Conservation (phyloP, 225 moss, liverwort and hornwort genomes). For the Straminergon stramineum region DNA sequence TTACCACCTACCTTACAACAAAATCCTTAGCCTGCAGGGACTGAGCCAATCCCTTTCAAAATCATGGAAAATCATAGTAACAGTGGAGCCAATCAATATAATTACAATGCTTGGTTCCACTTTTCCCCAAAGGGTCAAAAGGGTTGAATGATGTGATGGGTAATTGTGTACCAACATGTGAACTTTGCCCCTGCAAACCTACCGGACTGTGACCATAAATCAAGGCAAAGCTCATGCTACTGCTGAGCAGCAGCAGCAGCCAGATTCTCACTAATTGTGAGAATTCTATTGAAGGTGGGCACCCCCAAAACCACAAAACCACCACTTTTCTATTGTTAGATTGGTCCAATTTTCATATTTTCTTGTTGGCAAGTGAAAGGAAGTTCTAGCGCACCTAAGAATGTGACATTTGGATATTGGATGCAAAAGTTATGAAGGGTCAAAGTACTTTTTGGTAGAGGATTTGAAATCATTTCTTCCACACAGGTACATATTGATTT, state of each 20-base stretch:
- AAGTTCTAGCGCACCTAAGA: background rate
- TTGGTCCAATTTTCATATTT: background rate
- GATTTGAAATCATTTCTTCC: background rate
- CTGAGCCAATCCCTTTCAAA: background rate
- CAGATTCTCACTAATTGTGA: background rate
- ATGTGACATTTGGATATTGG: accelerated
- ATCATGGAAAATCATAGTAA: background rate
- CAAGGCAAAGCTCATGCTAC: background rate
- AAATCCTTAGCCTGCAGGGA: background rate
- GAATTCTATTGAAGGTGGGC: background rate
- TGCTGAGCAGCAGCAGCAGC: too few species aligned
- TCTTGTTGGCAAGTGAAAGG: background rate
- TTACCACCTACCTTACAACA: background rate
- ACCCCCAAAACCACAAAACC: too few species aligned
- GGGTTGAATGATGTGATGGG: background rate
- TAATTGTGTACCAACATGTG: background rate
- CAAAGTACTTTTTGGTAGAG: background rate
- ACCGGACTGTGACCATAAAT: background rate
- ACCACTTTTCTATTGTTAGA: too few species aligned
- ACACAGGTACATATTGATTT: background rate
- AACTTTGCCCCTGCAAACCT: background rate
- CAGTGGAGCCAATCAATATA: background rate
- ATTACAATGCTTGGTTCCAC: background rate
- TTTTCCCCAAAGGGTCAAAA: background rate
- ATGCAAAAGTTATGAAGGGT: background rate